phyloP scores from a whole-genome alignment of 176 grass and related monocot species.

The Saccharum spontaneum region DNA sequence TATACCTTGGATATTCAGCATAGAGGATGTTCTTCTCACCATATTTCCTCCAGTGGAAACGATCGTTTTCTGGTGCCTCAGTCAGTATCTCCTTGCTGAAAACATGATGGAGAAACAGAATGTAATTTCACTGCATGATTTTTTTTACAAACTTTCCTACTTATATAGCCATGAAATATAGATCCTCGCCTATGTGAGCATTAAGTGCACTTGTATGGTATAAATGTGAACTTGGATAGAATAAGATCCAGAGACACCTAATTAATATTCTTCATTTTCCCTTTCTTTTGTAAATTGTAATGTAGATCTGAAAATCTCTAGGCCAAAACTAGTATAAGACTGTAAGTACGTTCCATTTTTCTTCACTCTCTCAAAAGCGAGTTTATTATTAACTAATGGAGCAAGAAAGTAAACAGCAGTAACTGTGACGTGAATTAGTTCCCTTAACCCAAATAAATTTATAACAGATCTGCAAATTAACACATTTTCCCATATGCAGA shows the following conservation, averaged over 20 bases:
- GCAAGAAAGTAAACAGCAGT: not conserved
- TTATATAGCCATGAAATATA: slow-evolving; percentile 35
- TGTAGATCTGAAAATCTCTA: not conserved
- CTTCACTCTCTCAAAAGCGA: not conserved
- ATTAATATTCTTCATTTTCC: not conserved
- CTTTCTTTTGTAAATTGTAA: not conserved
- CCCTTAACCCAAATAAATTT: not conserved
- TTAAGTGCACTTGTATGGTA: not conserved
- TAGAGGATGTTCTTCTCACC: slow-evolving; percentile 52
- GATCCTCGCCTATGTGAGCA: not conserved
- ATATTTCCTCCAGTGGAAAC: slow-evolving; percentile 59
- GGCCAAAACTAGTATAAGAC: not conserved
- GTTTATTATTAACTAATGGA: not conserved
- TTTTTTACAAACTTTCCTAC: not conserved
- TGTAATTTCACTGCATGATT: not conserved
- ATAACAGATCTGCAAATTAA: slow-evolving; percentile 13
- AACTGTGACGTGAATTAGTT: not conserved
- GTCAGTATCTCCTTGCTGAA: slow-evolving; percentile 30
- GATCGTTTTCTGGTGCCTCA: slow-evolving; percentile 37
- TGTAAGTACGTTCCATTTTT: not conserved
- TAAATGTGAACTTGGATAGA: not conserved
- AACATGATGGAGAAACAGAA: not conserved
- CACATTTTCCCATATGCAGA: not conserved
- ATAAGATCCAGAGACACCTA: not conserved
- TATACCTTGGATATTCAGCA: slow-evolving; percentile 41